Percentiles rank a stretch among this genome's conserved stretches.
These are phyloP conservation scores for Ganoderma sinense DNA, from an alignment of 1,284 basidiomycete genomes.

Conservation along the genomic window DNA sequence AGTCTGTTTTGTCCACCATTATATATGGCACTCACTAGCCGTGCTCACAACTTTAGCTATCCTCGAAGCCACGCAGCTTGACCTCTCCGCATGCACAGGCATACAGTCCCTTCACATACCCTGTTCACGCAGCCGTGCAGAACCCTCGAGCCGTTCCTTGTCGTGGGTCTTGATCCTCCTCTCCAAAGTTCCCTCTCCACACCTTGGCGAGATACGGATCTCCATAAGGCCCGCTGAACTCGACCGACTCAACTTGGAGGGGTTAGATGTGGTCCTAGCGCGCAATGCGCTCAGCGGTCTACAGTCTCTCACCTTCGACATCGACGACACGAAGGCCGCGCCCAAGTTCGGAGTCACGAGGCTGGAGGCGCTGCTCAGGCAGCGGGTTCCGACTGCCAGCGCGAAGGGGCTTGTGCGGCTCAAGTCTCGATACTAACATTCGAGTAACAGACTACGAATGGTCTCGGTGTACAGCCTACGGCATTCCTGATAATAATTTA, in stretches of 20 bases:
- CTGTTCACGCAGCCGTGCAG: conserved; percentile 20
- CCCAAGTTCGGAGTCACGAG: background rate
- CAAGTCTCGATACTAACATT: background rate
- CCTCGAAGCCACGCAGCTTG: conserved; percentile 28
- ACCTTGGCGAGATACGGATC: conserved; percentile 26
- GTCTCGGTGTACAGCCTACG: background rate
- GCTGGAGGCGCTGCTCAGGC: background rate
- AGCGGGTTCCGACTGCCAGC: conserved; percentile 13
- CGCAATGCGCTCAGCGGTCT: conserved; percentile 25
- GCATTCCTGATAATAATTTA: background rate
- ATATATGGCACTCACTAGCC: background rate
- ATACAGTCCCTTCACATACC: conserved; percentile 28
- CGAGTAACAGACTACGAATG: background rate
- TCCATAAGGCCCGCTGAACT: conserved; percentile 26
- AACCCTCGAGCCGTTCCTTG: conserved; percentile 29
- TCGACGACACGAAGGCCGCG: conserved; percentile 11
- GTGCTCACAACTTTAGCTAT: conserved; percentile 16
- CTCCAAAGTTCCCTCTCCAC: conserved; percentile 27
- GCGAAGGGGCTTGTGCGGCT: background rate
- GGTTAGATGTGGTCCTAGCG: conserved; percentile 33
- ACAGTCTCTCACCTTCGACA: conserved; percentile 23
- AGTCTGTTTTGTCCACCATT: background rate
- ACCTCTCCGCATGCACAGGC: conserved; percentile 25
- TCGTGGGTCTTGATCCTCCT: conserved; percentile 38
- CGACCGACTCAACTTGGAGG: conserved; percentile 33